Base-by-base conservation (phyloP, 1,284 basidiomycete genomes). In the Mycosarcoma mackinlayi region DNA sequence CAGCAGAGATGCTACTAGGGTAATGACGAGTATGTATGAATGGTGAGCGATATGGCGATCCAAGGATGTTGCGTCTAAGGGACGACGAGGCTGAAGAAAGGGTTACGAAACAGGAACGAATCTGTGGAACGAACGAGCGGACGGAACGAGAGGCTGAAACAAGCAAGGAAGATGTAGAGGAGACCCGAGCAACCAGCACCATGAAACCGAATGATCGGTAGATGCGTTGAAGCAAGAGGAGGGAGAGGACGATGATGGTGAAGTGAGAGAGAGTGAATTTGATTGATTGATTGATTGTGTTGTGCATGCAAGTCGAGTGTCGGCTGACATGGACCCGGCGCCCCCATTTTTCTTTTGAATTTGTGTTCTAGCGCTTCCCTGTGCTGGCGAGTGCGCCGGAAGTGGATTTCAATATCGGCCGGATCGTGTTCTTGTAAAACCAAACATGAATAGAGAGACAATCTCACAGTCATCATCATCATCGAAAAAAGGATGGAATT, bases 51-150 rank as follows among this genome's bases (percentile, higher is more conserved):
- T 30, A 35, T 34, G 39, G 13, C 7, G 21, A n/a, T 28, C n/a
- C n/a, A n/a, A n/a, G n/a, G n/a, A n/a, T n/a, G n/a, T n/a, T n/a
- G n/a, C n/a, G n/a, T n/a, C n/a, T n/a, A n/a, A n/a, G n/a, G n/a
- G n/a, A n/a, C n/a, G n/a, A n/a, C n/a, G n/a, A n/a, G 25, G 48
- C 23, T 35, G 42, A 23, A 21, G 35, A n/a, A 6, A 38, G 13
- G 18, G 44, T 33, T 7, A 31, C 11, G 52, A 37, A 52, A 56
- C 18, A 38, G 44, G 42, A 52, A 51, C 38, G 48, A 33, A 55
- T 48, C 47, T 31, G 41, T 13, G 52, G 57, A 66, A 48, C 63
- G 52, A 66, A 60, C 52, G 63, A 60, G 57, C 57, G 48, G 47
- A 60, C 31, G 39, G 57, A 53, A 28, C 53, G 63, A 52, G 57